Conservation (phyloP, 2,329 filamentous ascomycete genomes). For the Myriosclerotinia curreyana region DNA sequence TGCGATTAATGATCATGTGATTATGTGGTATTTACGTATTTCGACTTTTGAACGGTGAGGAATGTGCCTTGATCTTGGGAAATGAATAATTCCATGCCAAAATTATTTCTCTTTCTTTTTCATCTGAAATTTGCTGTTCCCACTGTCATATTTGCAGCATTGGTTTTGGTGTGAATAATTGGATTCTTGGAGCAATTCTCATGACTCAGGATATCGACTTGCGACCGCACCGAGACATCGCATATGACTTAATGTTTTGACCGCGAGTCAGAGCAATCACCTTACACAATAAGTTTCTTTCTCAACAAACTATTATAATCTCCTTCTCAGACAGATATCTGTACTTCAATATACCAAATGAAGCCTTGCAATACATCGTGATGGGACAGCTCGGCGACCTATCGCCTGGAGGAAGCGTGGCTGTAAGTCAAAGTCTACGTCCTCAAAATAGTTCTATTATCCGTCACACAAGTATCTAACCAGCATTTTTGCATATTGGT, state of each 20-base stretch:
- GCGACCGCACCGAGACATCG: conserved; percentile 18
- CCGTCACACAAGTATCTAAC: conserved; percentile 17
- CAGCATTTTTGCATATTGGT: conserved; percentile 25
- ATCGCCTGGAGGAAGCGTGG: conserved; percentile 74
- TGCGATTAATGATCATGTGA: conserved; percentile 27
- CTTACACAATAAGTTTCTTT: conserved; percentile 9
- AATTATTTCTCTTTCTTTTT: not conserved
- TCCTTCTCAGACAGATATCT: conserved; percentile 20
- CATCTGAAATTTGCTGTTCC: conserved; percentile 8
- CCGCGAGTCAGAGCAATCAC: conserved; percentile 16
- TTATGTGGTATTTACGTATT: conserved; percentile 24
- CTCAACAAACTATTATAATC: conserved; percentile 6
- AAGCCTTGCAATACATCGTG: conserved; percentile 37
- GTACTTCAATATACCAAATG: conserved; percentile 35
- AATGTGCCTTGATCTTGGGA: conserved; percentile 10
- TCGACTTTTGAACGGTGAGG: conserved; percentile 14
- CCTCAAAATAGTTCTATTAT: conserved; percentile 26
- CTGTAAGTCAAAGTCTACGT: conserved; percentile 49
- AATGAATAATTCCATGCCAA: conserved; percentile 12
- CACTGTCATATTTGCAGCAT: conserved; percentile 3
- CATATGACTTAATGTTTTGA: conserved; percentile 22
- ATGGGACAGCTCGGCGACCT: conserved; percentile 74
- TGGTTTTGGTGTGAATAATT: conserved; percentile 7
- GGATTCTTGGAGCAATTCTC: conserved; percentile 12
- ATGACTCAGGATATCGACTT: conserved; percentile 20